Base-by-base conservation (phyloP, 2,329 filamentous ascomycete species). In the Karstenula rhodostoma region DNA sequence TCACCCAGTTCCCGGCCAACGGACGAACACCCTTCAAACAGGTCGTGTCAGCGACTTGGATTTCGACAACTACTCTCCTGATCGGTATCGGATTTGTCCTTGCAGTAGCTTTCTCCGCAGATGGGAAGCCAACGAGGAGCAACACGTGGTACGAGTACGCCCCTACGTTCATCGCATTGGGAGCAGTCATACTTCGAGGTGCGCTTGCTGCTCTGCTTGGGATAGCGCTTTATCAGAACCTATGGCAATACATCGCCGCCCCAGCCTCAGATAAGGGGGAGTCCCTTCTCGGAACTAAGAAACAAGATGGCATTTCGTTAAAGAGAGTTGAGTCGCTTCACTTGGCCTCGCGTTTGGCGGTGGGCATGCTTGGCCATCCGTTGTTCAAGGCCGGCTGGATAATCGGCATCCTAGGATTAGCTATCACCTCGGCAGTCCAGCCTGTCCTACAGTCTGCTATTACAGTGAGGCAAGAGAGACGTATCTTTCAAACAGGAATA, bases 131-230 rank as follows among this genome's bases (percentile, higher is more conserved):
- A 27, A 47, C 23, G 4, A 27, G 7, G 8, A 15, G 27, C 15
- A 47, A 47, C 27, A 27, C 25, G 22, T 47, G 44, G 44, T 47
- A 47, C 27, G 22, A 47, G 27, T 47, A 47, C 27, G 27, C 44
- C 13, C 44, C 44, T 9, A 47, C 44, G 4, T 47, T 47, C 23
- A 27, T 47, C 23, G 44, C 44, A 12, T 23, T 47, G 15, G 44
- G 44, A 9, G 44, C 44, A 25, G 44, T 47, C 2, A 17, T 47
- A 47, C 23, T 47, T 23, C 44, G 44, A 13, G 44, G 44, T 4
- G 15, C 44, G 44, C 22, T 47, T 25, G 44, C 44, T 2, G 44
- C 23, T 4, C 12, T 47, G 23, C 44, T 47, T 8, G 44, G 44
- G 22, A 47, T 47, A 3, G 44, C 44, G 44, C 44, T 47, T 8